phyloP scores from a whole-genome alignment of 805 yeast genomes.

The Ogataea degrootiae region DNA sequence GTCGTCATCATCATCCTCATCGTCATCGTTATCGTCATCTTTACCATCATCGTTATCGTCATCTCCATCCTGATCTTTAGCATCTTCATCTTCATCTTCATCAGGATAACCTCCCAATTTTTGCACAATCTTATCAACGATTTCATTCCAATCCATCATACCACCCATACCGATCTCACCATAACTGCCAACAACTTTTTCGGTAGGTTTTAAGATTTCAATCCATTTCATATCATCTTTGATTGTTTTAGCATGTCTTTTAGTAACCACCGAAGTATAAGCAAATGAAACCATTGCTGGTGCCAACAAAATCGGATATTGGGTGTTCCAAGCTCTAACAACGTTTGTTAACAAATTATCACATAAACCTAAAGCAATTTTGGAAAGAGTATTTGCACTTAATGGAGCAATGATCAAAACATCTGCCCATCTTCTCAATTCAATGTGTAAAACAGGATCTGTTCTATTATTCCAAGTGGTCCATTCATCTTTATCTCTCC shows the following conservation, averaged over 20 bases:
- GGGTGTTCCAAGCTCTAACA: slow-evolving; percentile 57
- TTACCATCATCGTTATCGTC: slow-evolving; percentile 19
- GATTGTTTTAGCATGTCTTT: slow-evolving; percentile 47
- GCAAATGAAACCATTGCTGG: slow-evolving; percentile 60
- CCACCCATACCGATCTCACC: slow-evolving; percentile 68
- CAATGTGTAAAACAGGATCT: slow-evolving; percentile 59
- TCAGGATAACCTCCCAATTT: slow-evolving; percentile 50
- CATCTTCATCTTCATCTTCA: slow-evolving; percentile 50
- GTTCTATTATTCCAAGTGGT: slow-evolving; percentile 45
- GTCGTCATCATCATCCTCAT: slow-evolving; percentile 25
- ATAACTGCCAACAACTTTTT: slow-evolving; percentile 47
- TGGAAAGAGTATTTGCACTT: slow-evolving; percentile 54
- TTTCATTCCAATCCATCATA: slow-evolving; percentile 64
- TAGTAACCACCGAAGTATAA: slow-evolving; percentile 53
- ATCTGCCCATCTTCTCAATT: slow-evolving; percentile 59
- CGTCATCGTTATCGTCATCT: slow-evolving; percentile 26
- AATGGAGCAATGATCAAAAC: slow-evolving; percentile 51
- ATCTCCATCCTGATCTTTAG: slow-evolving; percentile 33
- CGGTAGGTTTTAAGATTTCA: slow-evolving; percentile 54
- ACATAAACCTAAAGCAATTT: slow-evolving; percentile 52
- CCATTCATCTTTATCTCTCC: slow-evolving; percentile 62
- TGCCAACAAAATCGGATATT: slow-evolving; percentile 51
- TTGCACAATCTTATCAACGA: slow-evolving; percentile 49
- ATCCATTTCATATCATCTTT: slow-evolving; percentile 64
- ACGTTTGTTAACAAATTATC: slow-evolving; percentile 56